Percentiles rank a stretch among this genome's conserved stretches.
These are phyloP conservation scores for Cutaneotrichosporon curvatum DNA, from an alignment of 1,284 basidiomycete species.

Conservation along the genomic window DNA sequence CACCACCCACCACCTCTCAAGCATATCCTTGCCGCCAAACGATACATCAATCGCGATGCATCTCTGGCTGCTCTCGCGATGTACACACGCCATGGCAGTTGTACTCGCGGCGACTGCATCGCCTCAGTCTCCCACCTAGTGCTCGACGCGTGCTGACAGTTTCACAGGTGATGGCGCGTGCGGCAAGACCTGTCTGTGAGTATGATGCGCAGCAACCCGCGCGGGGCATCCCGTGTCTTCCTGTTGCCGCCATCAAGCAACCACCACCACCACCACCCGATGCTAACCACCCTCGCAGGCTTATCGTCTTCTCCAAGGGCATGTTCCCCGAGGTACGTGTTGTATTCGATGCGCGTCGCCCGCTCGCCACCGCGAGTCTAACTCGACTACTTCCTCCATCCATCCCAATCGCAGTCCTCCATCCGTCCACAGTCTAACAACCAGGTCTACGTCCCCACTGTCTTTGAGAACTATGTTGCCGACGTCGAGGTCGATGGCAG, in stretches of 20 bases:
- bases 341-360: neutral
- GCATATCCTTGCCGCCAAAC: neutral
- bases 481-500: constrained; percentile 86
- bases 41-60: too few species aligned
- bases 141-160: constrained; percentile 9
- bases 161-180: constrained; percentile 50
- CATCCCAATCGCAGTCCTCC: too few species aligned
- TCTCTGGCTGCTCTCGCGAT: too few species aligned
- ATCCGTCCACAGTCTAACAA: too few species aligned
- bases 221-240: neutral
- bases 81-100: too few species aligned
- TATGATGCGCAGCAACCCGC: constrained; percentile 11
- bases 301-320: constrained; percentile 62
- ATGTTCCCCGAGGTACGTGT: constrained; percentile 79
- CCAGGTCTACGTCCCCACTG: constrained; percentile 85
- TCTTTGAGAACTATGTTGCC: constrained; percentile 78
- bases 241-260: too few species aligned
- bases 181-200: constrained; percentile 53
- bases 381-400: too few species aligned
- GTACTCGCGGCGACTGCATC: too few species aligned
- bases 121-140: neutral
- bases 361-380: constrained; percentile 13
- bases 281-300: constrained; percentile 19
- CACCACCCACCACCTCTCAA: constrained; percentile 1
- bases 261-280: too few species aligned